phyloP scores from a whole-genome alignment of 805 yeast genomes.

The Ogataea nakhonphanomensis region DNA sequence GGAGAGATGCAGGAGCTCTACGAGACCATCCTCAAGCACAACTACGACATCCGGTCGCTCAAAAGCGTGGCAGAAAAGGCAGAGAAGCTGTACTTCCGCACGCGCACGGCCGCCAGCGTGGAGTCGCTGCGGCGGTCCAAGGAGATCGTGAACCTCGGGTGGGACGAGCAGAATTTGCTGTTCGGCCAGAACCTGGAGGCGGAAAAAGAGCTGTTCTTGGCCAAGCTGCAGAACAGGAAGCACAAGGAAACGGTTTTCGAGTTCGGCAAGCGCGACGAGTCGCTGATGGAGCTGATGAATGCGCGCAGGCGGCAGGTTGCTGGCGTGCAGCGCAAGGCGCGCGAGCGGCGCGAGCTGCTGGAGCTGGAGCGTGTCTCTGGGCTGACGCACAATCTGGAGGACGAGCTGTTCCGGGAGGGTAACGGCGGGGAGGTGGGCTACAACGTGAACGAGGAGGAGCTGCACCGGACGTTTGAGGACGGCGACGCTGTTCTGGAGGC shows the following conservation, averaged over 20 bases:
- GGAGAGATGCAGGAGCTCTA: slow-evolving; percentile 73
- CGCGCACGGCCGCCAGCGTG: slow-evolving; percentile 80
- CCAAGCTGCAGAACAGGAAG: slow-evolving; percentile 62
- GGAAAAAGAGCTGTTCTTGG: slow-evolving; percentile 70
- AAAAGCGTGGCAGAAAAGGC: slow-evolving; percentile 79
- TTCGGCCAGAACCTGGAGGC: slow-evolving; percentile 74
- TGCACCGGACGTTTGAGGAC: slow-evolving; percentile 48
- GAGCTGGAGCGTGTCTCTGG: slow-evolving; percentile 78
- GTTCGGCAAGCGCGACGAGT: slow-evolving; percentile 66
- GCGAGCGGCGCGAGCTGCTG: slow-evolving; percentile 61
- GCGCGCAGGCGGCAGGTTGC: slow-evolving; percentile 84
- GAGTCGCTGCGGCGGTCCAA: slow-evolving; percentile 85
- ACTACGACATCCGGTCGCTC: slow-evolving; percentile 65
- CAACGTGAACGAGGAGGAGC: slow-evolving; percentile 44
- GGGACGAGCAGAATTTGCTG: slow-evolving; percentile 85
- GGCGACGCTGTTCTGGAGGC: slow-evolving; percentile 40
- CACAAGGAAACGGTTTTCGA: slow-evolving; percentile 93
- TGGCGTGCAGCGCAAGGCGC: slow-evolving; percentile 67
- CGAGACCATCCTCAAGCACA: slow-evolving; percentile 53
- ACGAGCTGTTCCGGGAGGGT: slow-evolving; percentile 60
- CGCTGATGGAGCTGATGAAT: slow-evolving; percentile 78
- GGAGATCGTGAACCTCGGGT: slow-evolving; percentile 68
- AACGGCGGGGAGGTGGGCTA: slow-evolving; percentile 37
- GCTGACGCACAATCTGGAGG: slow-evolving; percentile 66
- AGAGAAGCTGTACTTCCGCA: slow-evolving; percentile 80